Evolutionary conservation across 352 stramenopile genomes (phyloP).

Genomic region (Phytopythium vexans): DNA sequence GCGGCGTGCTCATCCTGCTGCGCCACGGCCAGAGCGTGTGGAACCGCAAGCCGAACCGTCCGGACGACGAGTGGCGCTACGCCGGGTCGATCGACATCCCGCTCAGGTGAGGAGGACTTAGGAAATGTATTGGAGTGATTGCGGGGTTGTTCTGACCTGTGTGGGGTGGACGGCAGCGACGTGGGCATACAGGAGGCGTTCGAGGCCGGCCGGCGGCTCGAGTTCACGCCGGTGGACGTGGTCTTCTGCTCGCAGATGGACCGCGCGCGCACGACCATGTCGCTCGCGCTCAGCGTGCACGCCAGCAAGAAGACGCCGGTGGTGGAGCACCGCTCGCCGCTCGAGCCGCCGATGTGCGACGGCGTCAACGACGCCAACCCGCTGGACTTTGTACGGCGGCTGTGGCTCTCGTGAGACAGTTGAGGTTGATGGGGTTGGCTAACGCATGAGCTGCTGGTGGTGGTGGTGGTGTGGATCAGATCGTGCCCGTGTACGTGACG

Average conservation of each 20-base stretch:
- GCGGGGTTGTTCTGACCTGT: neutral
- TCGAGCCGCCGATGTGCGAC: conserved; percentile 63
- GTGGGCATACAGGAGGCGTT: conserved; percentile 83
- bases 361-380: conserved; percentile 75
- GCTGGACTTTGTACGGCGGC: conserved; percentile 66
- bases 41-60: conserved; percentile 77
- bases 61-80: conserved; percentile 78
- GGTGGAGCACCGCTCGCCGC: conserved; percentile 67
- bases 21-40: conserved; percentile 85
- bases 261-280: conserved; percentile 70
- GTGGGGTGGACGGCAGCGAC: conserved; percentile 25
- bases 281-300: conserved; percentile 74
- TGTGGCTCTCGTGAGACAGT: neutral
- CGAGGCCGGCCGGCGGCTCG: conserved; percentile 68
- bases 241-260: conserved; percentile 88
- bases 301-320: conserved; percentile 81
- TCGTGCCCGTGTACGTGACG: conserved; percentile 78
- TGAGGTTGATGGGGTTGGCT: neutral
- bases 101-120: conserved; percentile 32
- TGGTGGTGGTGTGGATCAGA: conserved; percentile 25
- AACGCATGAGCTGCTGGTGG: neutral
- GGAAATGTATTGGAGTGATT: neutral
- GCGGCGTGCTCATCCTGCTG: conserved; percentile 76
- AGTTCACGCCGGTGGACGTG: conserved; percentile 76
- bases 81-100: conserved; percentile 82